Conservation (phyloP, 2,329 filamentous ascomycete genomes). For the Achaetomium macrosporum region DNA sequence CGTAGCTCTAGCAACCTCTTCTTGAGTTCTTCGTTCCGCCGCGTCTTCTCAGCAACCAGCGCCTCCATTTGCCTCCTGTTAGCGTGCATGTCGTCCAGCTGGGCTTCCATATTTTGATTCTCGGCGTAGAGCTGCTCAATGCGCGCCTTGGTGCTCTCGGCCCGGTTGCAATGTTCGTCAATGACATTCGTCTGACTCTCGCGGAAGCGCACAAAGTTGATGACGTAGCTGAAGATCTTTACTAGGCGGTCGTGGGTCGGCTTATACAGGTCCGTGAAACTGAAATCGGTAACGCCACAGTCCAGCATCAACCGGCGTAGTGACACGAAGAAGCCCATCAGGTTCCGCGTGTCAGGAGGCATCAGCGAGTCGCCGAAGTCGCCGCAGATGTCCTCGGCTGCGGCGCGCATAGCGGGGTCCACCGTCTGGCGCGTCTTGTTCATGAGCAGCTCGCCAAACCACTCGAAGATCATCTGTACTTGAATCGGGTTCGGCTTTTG, state of each 20-base stretch:
- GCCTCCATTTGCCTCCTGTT: constrained; percentile 76
- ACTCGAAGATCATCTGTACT: constrained; percentile 96
- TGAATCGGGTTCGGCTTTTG: constrained; percentile 91
- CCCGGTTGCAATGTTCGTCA: constrained; percentile 88
- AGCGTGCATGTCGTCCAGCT: constrained; percentile 72
- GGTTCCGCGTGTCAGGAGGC: constrained; percentile 79
- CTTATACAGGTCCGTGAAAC: constrained; percentile 84
- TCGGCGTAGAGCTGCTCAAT: constrained; percentile 82
- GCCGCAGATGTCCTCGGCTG: constrained; percentile 78
- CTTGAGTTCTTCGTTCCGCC: constrained; percentile 82
- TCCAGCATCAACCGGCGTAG: constrained; percentile 73
- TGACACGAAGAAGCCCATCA: constrained; percentile 93
- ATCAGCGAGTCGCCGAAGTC: constrained; percentile 74
- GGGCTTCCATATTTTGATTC: constrained; percentile 80
- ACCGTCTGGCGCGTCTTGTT: constrained; percentile 90
- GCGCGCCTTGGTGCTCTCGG: constrained; percentile 75
- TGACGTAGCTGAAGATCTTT: constrained; percentile 95
- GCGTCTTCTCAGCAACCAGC: constrained; percentile 76
- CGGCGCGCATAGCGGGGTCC: constrained; percentile 90
- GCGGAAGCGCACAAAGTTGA: constrained; percentile 97
- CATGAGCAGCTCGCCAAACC: constrained; percentile 90
- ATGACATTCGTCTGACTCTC: constrained; percentile 87
- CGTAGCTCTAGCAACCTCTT: constrained; percentile 73
- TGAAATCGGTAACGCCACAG: constrained; percentile 91
- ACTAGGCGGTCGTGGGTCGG: constrained; percentile 85